phyloP scores from a whole-genome alignment of 371 early-diverging fungal genomes.

The Mucor saturninus region DNA sequence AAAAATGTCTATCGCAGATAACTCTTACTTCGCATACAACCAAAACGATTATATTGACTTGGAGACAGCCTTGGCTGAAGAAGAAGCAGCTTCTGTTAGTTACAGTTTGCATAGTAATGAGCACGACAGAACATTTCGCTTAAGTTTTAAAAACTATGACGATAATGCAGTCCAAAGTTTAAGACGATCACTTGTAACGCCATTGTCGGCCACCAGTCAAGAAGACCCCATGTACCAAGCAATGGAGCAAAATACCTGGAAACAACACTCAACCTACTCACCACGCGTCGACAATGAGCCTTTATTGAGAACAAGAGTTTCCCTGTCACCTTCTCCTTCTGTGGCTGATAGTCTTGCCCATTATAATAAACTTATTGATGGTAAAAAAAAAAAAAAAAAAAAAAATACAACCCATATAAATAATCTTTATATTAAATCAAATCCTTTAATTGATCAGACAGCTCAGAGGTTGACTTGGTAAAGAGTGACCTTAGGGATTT shows the following conservation, averaged over 20 bases:
- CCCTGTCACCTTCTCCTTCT: constrained; percentile 6
- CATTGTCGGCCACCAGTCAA: constrained; percentile 5
- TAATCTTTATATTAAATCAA: not conserved
- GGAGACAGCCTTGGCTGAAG: constrained; percentile 14
- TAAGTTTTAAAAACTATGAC: constrained; percentile 23
- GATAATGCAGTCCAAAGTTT: constrained; percentile 11
- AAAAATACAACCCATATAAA: not conserved
- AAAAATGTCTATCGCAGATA: not conserved
- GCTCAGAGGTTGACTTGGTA: constrained; percentile 10
- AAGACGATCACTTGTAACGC: constrained; percentile 22
- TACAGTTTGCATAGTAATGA: not conserved
- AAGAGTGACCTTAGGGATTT: constrained; percentile 21
- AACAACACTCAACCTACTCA: not conserved
- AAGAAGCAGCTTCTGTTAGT: constrained; percentile 6
- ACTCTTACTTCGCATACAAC: constrained; percentile 4
- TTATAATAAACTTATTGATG: not conserved
- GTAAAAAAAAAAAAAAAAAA: not conserved
- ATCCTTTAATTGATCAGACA: not conserved
- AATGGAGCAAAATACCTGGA: not conserved
- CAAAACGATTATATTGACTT: constrained; percentile 22
- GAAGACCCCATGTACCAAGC: not conserved
- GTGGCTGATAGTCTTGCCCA: constrained; percentile 11
- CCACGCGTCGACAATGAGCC: not conserved
- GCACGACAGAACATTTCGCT: not conserved
- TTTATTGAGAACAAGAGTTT: not conserved